Conservation (phyloP, 1,284 basidiomycete genomes). For the Rugiboletus extremiorientalis region DNA sequence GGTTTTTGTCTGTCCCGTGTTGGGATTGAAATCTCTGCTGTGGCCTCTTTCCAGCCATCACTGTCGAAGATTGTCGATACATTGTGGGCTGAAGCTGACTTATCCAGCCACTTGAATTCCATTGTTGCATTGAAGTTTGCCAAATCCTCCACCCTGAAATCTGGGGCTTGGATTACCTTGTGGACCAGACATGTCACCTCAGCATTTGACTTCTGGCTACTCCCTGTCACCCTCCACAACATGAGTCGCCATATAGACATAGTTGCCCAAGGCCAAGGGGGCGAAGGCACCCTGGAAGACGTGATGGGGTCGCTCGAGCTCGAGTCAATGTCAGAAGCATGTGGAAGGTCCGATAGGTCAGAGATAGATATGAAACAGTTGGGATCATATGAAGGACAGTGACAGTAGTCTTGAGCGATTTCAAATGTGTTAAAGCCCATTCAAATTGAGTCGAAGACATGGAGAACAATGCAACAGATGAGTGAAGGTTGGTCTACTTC, state of each 20-base stretch:
- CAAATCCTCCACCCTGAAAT: too few species aligned
- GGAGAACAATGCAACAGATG: background rate
- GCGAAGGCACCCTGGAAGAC: too few species aligned
- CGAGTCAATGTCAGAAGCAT: background rate
- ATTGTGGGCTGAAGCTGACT: too few species aligned
- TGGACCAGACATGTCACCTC: slow-evolving; percentile 9
- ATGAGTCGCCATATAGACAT: slow-evolving; percentile 23
- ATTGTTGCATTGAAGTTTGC: too few species aligned
- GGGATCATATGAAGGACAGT: background rate
- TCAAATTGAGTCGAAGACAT: background rate
- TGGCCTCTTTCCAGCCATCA: too few species aligned
- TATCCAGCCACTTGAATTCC: too few species aligned
- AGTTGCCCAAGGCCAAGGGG: slow-evolving; percentile 20
- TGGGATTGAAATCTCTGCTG: too few species aligned
- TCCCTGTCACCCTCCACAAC: slow-evolving; percentile 21
- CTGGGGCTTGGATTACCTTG: background rate
- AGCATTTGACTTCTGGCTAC: slow-evolving; percentile 13
- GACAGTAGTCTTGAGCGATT: too few species aligned
- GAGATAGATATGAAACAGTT: background rate
- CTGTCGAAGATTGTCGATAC: too few species aligned
- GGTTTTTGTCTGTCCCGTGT: too few species aligned
- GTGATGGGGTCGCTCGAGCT: too few species aligned
- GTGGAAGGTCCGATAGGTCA: background rate
- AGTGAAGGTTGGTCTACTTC: too few species aligned
- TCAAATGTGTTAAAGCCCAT: background rate